Evolutionary conservation across 2,329 filamentous ascomycete genomes (phyloP), one percentile per base, ranked within the genome.

Genomic region (Ceratocystis eucalypticola): DNA sequence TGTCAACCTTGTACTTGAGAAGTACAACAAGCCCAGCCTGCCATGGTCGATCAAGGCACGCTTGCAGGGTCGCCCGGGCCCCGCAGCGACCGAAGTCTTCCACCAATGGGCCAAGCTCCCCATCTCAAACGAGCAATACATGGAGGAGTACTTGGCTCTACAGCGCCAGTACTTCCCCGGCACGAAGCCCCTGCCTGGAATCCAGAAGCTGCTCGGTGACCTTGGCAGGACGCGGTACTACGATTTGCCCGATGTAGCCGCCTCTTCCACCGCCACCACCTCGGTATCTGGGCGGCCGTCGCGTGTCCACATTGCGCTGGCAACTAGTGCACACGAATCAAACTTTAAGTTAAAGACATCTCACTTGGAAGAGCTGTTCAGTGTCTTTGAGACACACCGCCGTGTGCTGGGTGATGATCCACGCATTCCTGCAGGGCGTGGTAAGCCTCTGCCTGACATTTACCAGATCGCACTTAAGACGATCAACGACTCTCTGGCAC

Each of bases 41-140:
- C 93, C 94, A 0, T 97, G 94, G 94, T 85, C 84, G 69, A 85
- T 99, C 77, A 97, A 97, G 80, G 92, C 94, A 8, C 88, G 91
- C 75, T 79, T 97, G 10, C 82, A 85, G 71, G 83, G 83, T 67
- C 81, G 82, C 1, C 82, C 83, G 1, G 81, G 80, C 15, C 78
- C 80, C 22, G 76, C 76, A 6, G 80, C 82, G 68, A 82, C 78
- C 74, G 75, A 76, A 70, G 77, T 85, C 71, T 83, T 85, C 74
- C 82, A 87, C 73, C 80, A 87, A 63, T 97, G 93, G 92, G 91
- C 93, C 0, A 77, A 93, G 72, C 84, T 97, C 22, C 91, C 92
- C 70, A 88, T 96, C 70, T 75, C 84, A 0, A 75, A 79, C 1
- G 85, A 88, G 8, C 81, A 94, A 72, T 95, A 89, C 77, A 71